Evolutionary conservation across 2,329 filamentous ascomycete genomes (phyloP).

Genomic region (Aspergillus felis): DNA sequence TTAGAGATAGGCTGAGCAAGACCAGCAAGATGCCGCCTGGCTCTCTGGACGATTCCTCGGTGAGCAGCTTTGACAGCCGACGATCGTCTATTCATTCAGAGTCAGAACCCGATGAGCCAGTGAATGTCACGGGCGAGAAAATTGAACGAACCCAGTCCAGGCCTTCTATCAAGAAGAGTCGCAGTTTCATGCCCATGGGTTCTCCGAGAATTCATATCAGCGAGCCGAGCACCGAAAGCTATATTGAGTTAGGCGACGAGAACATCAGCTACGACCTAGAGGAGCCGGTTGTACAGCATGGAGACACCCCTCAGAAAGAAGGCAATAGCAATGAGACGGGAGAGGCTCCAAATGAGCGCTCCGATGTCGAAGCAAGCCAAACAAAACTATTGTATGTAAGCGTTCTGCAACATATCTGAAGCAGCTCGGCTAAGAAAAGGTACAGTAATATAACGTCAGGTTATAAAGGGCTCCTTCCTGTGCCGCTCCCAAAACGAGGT

Average conservation of each 20-base stretch:
- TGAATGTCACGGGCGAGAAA: background rate
- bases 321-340: background rate
- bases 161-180: conserved; percentile 19
- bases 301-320: background rate
- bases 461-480: conserved; percentile 20
- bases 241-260: conserved; percentile 13
- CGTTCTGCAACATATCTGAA: background rate
- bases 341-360: background rate
- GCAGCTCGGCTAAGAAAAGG: background rate
- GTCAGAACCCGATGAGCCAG: conserved; percentile 6
- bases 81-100: conserved; percentile 19
- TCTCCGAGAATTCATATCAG: conserved; percentile 30
- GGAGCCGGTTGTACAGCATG: background rate
- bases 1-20: conserved; percentile 49
- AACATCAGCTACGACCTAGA: conserved; percentile 3
- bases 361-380: background rate
- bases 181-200: conserved; percentile 19
- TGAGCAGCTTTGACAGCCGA: conserved; percentile 29
- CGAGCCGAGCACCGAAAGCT: conserved; percentile 20
- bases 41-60: conserved; percentile 25
- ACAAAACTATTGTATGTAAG: background rate
- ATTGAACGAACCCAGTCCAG: conserved; percentile 10
- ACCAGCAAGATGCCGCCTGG: conserved; percentile 18
- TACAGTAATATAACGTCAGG: conserved; percentile 6
- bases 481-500: conserved; percentile 22